Evolutionary conservation across 768 basidiomycete species (phyloP), one percentile per base, ranked within the genome.

Genomic region (Tubosaeta sp.): DNA sequence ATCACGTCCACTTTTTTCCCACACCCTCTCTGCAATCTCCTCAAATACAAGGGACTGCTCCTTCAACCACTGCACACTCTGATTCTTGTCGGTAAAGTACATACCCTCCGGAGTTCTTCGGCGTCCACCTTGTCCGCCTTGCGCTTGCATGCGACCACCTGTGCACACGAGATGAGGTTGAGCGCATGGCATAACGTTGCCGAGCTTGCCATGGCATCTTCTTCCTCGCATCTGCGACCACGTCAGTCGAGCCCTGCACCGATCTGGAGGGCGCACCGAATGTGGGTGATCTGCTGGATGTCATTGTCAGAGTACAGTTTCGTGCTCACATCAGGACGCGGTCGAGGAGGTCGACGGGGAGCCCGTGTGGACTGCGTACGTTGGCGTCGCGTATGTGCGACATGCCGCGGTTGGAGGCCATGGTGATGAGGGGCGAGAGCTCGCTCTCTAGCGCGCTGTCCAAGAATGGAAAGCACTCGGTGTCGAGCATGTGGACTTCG

Each of bases 401-500:
- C 81, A 93, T 93, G 5, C 95, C 95, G 14, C 95, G 80, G 67
- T 99, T 99, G 43, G 91, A 92, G 1, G 95, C 95, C 95, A 99
- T 97, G 62, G 98, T 93, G 34, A 99, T 95, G 48, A 98, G 75
- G 1, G 95, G 95, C 1, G 95, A 86, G 1, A 98, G 78, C 56
- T 95, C 95, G 54, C 86, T 85, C 67, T 99, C 95, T 43, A 99
- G 77, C 2, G 95, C 95, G 32, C 95, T 84, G 68, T 99, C 98
- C 54, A 99, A 77, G 80, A 95, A 99, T 7, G 95, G 95, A 77
- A 98, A 98, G 66, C 95, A 97, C 68, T 98, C 95, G 56, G 98
- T 97, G 69, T 99, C 95, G 59, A 99, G 85, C 95, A 99, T 99
- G 77, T 98, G 95, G 12, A 97, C 95, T 73, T 97, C 95, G 71